Conservation (phyloP, 768 basidiomycete genomes). For the Leccinum obscurum region DNA sequence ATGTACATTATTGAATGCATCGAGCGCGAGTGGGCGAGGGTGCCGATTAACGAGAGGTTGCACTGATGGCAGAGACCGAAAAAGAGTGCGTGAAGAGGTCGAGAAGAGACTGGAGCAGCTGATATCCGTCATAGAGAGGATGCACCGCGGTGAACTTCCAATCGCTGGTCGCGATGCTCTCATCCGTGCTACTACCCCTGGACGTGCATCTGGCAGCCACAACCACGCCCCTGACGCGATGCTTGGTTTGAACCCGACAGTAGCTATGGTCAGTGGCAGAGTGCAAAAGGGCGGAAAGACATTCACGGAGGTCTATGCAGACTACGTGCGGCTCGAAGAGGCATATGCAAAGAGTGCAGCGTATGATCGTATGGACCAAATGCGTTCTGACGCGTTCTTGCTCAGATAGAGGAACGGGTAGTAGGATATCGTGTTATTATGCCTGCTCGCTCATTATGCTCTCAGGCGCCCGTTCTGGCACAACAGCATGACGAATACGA, state of each 20-base stretch:
- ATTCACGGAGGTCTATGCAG: slow-evolving; percentile 84
- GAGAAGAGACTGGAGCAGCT: slow-evolving; percentile 74
- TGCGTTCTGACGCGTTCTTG: too few relatives aligned
- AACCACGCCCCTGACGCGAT: slow-evolving; percentile 52
- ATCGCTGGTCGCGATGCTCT: slow-evolving; percentile 46
- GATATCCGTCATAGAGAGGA: slow-evolving; percentile 66
- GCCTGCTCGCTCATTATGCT: not conserved
- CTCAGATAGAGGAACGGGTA: too few relatives aligned
- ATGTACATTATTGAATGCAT: slow-evolving; percentile 80
- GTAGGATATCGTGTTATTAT: not conserved
- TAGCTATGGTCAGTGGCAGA: slow-evolving; percentile 72
- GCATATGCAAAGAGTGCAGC: too few relatives aligned
- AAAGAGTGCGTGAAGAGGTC: slow-evolving; percentile 70
- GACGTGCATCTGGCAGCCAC: slow-evolving; percentile 41
- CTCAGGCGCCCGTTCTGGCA: slow-evolving; percentile 82
- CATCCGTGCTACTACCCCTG: slow-evolving; percentile 39
- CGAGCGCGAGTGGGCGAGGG: slow-evolving; percentile 82
- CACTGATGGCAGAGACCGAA: slow-evolving; percentile 68
- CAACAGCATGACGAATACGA: slow-evolving; percentile 88
- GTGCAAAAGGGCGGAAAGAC: slow-evolving; percentile 83
- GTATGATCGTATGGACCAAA: too few relatives aligned
- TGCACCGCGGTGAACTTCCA: slow-evolving; percentile 73
- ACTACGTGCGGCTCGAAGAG: too few relatives aligned
- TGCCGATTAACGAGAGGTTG: slow-evolving; percentile 65
- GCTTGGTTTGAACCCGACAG: slow-evolving; percentile 83